Conservation (phyloP, 2,329 filamentous ascomycete species). For the Phyllosticta paracitricarpa region DNA sequence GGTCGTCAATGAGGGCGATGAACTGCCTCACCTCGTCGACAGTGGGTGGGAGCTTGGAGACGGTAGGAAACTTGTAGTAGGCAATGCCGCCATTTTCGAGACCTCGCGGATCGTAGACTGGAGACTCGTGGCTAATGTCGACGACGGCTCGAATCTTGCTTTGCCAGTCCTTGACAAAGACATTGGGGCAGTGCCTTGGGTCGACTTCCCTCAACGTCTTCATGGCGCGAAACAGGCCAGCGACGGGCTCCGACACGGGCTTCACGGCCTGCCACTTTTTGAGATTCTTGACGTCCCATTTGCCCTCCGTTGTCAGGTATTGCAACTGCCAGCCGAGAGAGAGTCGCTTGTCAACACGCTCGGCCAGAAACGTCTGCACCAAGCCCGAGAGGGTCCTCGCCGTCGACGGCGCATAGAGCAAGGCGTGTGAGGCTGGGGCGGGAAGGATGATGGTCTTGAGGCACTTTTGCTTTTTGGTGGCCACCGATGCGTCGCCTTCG, state of each 20-base stretch:
- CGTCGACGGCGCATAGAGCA: constrained; percentile 69
- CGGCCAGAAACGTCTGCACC: constrained; percentile 70
- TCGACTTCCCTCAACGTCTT: constrained; percentile 91
- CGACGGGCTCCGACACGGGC: constrained; percentile 71
- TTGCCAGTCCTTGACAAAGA: constrained; percentile 61
- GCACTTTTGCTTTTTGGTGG: constrained; percentile 23
- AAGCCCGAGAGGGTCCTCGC: constrained; percentile 70
- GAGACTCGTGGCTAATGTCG: constrained; percentile 84
- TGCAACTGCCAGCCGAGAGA: constrained; percentile 85
- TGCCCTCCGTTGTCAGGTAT: constrained; percentile 77
- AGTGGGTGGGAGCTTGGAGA: constrained; percentile 78
- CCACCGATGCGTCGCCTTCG: constrained; percentile 36
- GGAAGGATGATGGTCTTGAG: constrained; percentile 64
- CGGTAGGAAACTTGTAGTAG: constrained; percentile 76
- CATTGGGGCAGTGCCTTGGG: constrained; percentile 63
- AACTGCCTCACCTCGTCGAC: constrained; percentile 51
- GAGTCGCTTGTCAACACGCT: constrained; percentile 65
- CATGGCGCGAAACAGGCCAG: constrained; percentile 72
- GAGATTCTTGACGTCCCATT: constrained; percentile 97
- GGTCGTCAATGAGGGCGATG: constrained; percentile 45
- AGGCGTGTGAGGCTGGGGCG: constrained; percentile 67
- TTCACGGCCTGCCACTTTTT: constrained; percentile 77
- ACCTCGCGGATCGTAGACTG: constrained; percentile 68
- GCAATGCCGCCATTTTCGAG: constrained; percentile 35
- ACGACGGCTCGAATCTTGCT: constrained; percentile 63